Evolutionary conservation across 2,329 filamentous ascomycete species (phyloP).

Genomic region (Orbilia javanica): DNA sequence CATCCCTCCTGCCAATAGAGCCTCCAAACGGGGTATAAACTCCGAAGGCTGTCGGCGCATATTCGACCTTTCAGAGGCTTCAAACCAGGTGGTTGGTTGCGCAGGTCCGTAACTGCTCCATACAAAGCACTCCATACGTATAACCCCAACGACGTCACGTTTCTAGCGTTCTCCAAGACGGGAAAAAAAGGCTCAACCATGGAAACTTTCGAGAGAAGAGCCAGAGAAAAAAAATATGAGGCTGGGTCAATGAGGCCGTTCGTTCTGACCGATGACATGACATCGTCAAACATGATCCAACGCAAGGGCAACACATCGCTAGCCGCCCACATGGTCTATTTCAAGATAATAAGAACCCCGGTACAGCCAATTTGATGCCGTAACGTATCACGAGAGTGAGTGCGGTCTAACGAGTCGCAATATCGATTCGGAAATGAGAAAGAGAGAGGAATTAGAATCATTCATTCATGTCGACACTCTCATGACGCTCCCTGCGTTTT

Average conservation of each 20-base stretch:
- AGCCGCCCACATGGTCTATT: conserved; percentile 27
- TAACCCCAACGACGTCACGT: conserved; percentile 33
- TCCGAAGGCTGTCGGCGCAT: conserved; percentile 52
- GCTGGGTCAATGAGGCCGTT: conserved; percentile 55
- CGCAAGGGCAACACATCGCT: conserved; percentile 18
- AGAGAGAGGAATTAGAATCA: not conserved
- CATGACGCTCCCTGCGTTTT: conserved; percentile 29
- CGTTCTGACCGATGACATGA: conserved; percentile 50
- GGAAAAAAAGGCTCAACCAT: not conserved
- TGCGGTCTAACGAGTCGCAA: not conserved
- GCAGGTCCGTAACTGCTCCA: not conserved
- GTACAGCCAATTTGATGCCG: conserved; percentile 13
- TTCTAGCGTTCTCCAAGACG: not conserved
- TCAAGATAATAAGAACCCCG: not conserved
- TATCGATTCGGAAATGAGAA: conserved; percentile 22
- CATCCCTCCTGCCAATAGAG: conserved; percentile 23
- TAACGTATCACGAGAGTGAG: conserved; percentile 35
- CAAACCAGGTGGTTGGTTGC: conserved; percentile 44
- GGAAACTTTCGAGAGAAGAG: no score
- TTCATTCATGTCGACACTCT: conserved; percentile 4
- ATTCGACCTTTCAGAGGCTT: conserved; percentile 31
- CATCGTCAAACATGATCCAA: conserved; percentile 56
- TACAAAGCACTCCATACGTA: not conserved
- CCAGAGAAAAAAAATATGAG: conserved; percentile 39
- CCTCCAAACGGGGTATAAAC: conserved; percentile 18